phyloP scores from a whole-genome alignment of 2,329 filamentous ascomycete genomes.

The Penicillium sp. region DNA sequence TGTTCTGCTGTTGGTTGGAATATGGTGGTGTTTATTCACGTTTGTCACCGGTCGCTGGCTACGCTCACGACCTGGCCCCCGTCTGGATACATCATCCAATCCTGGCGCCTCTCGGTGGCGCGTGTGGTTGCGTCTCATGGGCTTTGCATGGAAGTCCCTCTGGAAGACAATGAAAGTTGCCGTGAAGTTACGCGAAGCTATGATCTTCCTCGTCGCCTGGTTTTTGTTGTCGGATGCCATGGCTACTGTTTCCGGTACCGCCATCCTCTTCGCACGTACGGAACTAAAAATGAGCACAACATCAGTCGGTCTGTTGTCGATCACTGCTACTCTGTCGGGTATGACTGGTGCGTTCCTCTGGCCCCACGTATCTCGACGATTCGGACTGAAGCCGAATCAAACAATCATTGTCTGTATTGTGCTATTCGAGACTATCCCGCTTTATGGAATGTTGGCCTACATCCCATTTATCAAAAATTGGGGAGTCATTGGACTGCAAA shows the following conservation, averaged over 20 bases:
- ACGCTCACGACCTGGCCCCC: conserved; percentile 78
- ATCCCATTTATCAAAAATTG: conserved; percentile 71
- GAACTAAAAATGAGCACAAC: conserved; percentile 80
- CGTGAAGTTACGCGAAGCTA: conserved; percentile 68
- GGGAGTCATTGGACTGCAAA: conserved; percentile 77
- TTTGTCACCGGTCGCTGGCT: conserved; percentile 81
- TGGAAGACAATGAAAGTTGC: conserved; percentile 75
- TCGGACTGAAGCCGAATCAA: conserved; percentile 71
- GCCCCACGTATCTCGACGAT: conserved; percentile 69
- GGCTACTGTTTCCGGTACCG: conserved; percentile 86
- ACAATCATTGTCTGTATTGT: conserved; percentile 86
- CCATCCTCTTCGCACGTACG: conserved; percentile 89
- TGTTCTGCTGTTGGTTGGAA: conserved; percentile 77
- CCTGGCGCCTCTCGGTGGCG: conserved; percentile 29
- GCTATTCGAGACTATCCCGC: conserved; percentile 84
- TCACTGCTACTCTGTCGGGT: conserved; percentile 79
- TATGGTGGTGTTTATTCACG: conserved; percentile 88
- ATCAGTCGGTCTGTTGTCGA: conserved; percentile 80
- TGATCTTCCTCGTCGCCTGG: conserved; percentile 84
- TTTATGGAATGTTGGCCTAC: conserved; percentile 84
- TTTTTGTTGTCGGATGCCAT: conserved; percentile 89
- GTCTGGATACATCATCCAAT: conserved; percentile 38
- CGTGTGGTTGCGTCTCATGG: conserved; percentile 67
- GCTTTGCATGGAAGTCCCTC: conserved; percentile 79
- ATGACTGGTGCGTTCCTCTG: conserved; percentile 83